A percentile compares a stretch with the other conserved stretches of the same genome.
These are phyloP conservation scores for Starmerella bombi DNA, from an alignment of 805 yeast species.

Conservation along the genomic window DNA sequence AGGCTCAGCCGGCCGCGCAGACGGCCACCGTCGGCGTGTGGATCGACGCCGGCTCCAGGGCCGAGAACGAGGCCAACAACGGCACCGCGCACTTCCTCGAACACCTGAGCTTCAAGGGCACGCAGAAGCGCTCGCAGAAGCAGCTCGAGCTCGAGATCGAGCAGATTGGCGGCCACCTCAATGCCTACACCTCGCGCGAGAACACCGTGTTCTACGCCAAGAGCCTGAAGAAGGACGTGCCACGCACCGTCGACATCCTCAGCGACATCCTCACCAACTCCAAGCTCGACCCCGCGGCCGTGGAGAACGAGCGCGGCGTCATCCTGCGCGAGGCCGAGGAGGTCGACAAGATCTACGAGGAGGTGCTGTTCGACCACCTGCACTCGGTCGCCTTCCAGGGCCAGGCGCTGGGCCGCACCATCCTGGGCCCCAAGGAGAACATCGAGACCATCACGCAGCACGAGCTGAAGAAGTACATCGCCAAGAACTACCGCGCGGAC, in stretches of 20 bases:
- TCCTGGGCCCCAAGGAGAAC: conserved; percentile 83
- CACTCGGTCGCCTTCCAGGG: conserved; percentile 83
- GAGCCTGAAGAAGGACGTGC: conserved; percentile 65
- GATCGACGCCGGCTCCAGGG: conserved; percentile 97
- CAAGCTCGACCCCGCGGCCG: conserved; percentile 65
- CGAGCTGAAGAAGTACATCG: conserved; percentile 69
- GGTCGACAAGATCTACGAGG: conserved; percentile 96
- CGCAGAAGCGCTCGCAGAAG: conserved; percentile 63
- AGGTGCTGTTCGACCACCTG: conserved; percentile 90
- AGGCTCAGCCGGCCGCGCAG: conserved; percentile 67
- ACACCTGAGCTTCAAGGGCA: conserved; percentile 94
- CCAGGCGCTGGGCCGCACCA: conserved; percentile 93
- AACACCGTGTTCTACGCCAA: conserved; percentile 95
- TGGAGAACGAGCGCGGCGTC: conserved; percentile 92
- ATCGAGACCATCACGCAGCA: conserved; percentile 64
- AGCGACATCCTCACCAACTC: conserved; percentile 83
- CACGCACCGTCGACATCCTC: conserved; percentile 73
- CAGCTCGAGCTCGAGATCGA: conserved; percentile 86
- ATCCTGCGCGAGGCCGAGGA: conserved; percentile 94
- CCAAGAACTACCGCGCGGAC: conserved; percentile 83
- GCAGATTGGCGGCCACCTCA: conserved; percentile 89
- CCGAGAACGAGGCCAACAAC: conserved; percentile 68
- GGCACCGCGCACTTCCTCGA: conserved; percentile 98
- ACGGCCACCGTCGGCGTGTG: conserved; percentile 98
- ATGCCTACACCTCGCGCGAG: conserved; percentile 97